phyloP scores from a whole-genome alignment of 2,329 filamentous ascomycete species.

The Beauveria australis region DNA sequence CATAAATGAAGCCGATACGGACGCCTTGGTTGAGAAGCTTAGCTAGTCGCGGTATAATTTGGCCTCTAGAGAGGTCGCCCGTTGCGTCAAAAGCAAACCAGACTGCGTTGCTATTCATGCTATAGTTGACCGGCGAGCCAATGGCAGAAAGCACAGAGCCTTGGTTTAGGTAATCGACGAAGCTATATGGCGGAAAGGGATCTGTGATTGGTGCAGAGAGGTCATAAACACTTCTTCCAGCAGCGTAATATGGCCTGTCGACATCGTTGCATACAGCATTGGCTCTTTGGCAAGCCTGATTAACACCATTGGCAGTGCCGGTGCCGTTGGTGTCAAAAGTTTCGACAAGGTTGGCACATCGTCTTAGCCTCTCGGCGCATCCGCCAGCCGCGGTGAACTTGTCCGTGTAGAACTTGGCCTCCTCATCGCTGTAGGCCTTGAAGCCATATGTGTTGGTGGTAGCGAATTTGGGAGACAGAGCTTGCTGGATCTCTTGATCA shows the following conservation, averaged over 20 bases:
- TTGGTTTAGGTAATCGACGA: conserved; percentile 57
- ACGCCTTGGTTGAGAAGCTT: conserved; percentile 53
- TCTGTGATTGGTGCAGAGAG: conserved; percentile 47
- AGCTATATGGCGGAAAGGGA: conserved; percentile 55
- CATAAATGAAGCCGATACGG: conserved; percentile 64
- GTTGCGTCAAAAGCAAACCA: conserved; percentile 38
- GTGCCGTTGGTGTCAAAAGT: conserved; percentile 31
- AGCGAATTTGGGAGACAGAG: conserved; percentile 49
- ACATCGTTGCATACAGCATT: conserved; percentile 37
- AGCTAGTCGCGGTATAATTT: conserved; percentile 51
- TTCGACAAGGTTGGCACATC: conserved; percentile 39
- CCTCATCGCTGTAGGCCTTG: conserved; percentile 43
- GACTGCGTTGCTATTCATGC: conserved; percentile 39
- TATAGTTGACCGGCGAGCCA: conserved; percentile 55
- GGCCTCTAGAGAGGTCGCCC: conserved; percentile 56
- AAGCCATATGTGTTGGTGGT: conserved; percentile 60
- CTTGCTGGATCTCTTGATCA: conserved; percentile 54
- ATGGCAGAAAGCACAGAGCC: conserved; percentile 48
- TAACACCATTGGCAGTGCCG: conserved; percentile 30
- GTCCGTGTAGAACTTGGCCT: conserved; percentile 37
- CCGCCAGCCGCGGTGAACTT: conserved; percentile 29
- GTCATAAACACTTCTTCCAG: conserved; percentile 51
- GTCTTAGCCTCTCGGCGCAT: conserved; percentile 43
- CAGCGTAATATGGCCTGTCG: conserved; percentile 46
- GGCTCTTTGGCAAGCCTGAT: conserved; percentile 46